Evolutionary conservation across 1,139 yeast species (phyloP), one percentile per base, ranked within the genome.

Genomic region (Taphrina confusa): DNA sequence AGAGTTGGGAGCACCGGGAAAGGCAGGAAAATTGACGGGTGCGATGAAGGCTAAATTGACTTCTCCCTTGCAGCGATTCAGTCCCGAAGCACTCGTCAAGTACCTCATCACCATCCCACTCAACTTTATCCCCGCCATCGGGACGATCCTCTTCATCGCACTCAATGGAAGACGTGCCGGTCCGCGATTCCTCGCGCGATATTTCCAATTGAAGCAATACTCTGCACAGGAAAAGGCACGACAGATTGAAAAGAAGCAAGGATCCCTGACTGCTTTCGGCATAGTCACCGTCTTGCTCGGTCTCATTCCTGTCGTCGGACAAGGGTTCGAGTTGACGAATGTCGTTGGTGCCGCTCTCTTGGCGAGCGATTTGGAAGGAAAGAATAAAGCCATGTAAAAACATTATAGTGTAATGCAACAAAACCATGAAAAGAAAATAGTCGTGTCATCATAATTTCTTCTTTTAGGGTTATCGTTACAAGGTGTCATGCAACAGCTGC

Each of bases 351-450:
- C 60, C 18, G 60, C 54, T 3, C 49, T 56, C 27, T 34, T 46
- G 51, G 60, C 60, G 81, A 82, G 70, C 73, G 80, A 69, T 74
- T 80, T 62, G 85, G 83, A 62, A 95, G 87, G 68, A 95, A 87
- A 68, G 82, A 31, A 22, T 28, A 47, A 47, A 30, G 16, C 16
- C 4, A 47, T 47, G 52, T 47, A 25, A 16, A 30, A 9, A 30
- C 33, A 12, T 30, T n/a, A n/a, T n/a, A n/a, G n/a, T n/a, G n/a
- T n/a, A n/a, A n/a, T n/a, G n/a, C n/a, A n/a, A n/a, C n/a, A n/a
- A n/a, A n/a, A n/a, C n/a, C n/a, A n/a, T n/a, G n/a, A n/a, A n/a
- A n/a, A n/a, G n/a, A n/a, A n/a, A n/a, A n/a, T n/a, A n/a, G n/a
- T n/a, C n/a, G n/a, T n/a, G n/a, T n/a, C n/a, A n/a, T n/a, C n/a